These are phyloP conservation scores for Iberis amara DNA, from an alignment of 441 rosid genomes.

Conservation along the genomic window DNA sequence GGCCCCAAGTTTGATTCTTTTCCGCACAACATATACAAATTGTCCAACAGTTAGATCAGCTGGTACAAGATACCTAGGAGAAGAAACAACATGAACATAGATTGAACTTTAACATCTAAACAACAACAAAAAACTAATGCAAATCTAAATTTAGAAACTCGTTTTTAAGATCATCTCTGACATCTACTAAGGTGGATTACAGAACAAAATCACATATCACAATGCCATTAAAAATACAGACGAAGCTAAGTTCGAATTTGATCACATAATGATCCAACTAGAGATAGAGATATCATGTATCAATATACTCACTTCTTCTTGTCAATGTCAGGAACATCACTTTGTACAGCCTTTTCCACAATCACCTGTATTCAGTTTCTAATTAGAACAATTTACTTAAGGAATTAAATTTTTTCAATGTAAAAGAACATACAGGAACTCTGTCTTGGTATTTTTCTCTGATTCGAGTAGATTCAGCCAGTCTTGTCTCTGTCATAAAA, in stretches of 20 bases:
- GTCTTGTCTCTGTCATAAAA: too few relatives aligned
- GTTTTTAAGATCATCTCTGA: neutral
- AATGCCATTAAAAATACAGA: neutral
- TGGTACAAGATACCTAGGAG: slow-evolving; percentile 80
- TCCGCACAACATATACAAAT: slow-evolving; percentile 93
- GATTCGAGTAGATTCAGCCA: slow-evolving; percentile 67
- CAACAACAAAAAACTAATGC: neutral
- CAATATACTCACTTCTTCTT: slow-evolving; percentile 65
- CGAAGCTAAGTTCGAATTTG: neutral
- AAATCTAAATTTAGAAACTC: neutral
- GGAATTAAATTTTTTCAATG: too few relatives aligned
- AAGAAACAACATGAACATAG: neutral
- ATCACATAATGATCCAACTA: neutral
- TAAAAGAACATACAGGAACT: slow-evolving; percentile 57
- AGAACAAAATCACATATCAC: neutral
- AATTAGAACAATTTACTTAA: neutral
- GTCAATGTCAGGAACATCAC: slow-evolving; percentile 93
- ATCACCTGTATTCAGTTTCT: slow-evolving; percentile 49
- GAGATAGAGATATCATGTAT: neutral
- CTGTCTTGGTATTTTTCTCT: slow-evolving; percentile 84
- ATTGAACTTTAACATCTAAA: neutral
- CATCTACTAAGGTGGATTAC: too few relatives aligned
- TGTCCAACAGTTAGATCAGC: slow-evolving; percentile 94
- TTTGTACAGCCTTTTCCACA: slow-evolving; percentile 88
- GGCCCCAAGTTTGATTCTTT: slow-evolving; percentile 95